Conservation (phyloP, 2,329 filamentous ascomycete genomes). For the Cercospora janseana region DNA sequence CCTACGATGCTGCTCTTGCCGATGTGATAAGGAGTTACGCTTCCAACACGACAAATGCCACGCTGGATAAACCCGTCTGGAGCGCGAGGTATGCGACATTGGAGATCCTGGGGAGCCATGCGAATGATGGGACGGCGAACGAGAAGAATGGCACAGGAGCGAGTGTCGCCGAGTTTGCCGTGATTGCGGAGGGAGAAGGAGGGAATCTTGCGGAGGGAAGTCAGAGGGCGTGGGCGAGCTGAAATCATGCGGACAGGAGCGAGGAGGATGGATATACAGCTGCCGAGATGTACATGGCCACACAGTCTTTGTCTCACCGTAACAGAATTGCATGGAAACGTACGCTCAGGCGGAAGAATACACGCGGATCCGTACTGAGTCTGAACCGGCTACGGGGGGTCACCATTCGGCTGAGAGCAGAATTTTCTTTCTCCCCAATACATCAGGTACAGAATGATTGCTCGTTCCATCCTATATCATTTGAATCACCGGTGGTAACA, state of each 20-base stretch:
- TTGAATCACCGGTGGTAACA: too few relatives aligned
- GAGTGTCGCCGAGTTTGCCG: constrained; percentile 52
- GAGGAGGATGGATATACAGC: too few relatives aligned
- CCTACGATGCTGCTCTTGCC: constrained; percentile 40
- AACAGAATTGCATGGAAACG: too few relatives aligned
- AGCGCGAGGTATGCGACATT: constrained; percentile 49
- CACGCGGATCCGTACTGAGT: too few relatives aligned
- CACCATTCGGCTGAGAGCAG: too few relatives aligned
- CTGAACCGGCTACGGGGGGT: too few relatives aligned
- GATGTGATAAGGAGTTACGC: constrained; percentile 42
- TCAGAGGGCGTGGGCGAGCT: neutral
- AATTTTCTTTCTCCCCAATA: too few relatives aligned
- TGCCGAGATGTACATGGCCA: too few relatives aligned
- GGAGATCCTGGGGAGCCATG: constrained; percentile 50
- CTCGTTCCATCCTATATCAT: too few relatives aligned
- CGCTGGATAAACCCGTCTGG: constrained; percentile 41
- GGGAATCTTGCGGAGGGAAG: constrained; percentile 13
- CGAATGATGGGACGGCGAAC: constrained; percentile 32
- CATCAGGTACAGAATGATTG: too few relatives aligned
- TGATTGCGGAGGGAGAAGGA: constrained; percentile 25
- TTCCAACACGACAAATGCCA: constrained; percentile 49
- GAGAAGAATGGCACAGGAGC: constrained; percentile 43
- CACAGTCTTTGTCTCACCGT: neutral
- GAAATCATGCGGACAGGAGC: neutral
- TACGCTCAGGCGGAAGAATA: too few relatives aligned